Conservation (phyloP, 2,329 filamentous ascomycete genomes). For the Cryphonectria naterciae region DNA sequence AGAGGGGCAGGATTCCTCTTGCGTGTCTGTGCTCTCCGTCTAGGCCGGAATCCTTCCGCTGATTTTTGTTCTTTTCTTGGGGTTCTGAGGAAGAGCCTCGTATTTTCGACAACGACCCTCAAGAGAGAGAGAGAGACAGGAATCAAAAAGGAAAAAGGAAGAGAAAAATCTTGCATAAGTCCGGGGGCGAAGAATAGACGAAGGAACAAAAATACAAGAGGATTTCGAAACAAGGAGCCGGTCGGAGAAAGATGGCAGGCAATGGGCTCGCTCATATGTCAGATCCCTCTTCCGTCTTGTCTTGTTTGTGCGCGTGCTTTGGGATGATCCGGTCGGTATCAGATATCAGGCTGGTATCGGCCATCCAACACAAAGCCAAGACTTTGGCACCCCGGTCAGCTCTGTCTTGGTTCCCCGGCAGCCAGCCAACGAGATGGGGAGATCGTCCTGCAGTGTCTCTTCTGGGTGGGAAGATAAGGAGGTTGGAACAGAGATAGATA, state of each 20-base stretch:
- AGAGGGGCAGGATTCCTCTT: neutral
- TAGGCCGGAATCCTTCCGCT: neutral
- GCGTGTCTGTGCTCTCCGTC: neutral
- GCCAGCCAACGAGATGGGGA: conserved; percentile 23
- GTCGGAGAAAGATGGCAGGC: conserved; percentile 5
- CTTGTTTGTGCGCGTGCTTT: neutral
- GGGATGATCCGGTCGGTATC: conserved; percentile 22
- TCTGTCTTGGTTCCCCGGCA: conserved; percentile 8
- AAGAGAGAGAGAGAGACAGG: neutral
- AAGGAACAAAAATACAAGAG: neutral
- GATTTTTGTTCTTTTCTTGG: neutral
- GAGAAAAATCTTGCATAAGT: neutral
- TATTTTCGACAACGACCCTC: neutral
- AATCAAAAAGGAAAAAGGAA: neutral
- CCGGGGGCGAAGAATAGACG: neutral
- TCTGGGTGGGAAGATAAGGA: conserved; percentile 21
- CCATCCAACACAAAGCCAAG: conserved; percentile 27
- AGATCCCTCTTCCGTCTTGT: conserved; percentile 10
- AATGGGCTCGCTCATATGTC: conserved; percentile 24
- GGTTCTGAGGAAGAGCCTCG: neutral
- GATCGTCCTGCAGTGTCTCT: conserved; percentile 15
- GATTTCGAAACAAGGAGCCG: conserved; percentile 16
- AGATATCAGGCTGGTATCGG: conserved; percentile 24
- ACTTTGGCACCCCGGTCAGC: conserved; percentile 13
- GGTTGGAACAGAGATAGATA: conserved; percentile 17